Evolutionary conservation across 257 asterid genomes (phyloP).

Genomic region (Perilla frutescens): DNA sequence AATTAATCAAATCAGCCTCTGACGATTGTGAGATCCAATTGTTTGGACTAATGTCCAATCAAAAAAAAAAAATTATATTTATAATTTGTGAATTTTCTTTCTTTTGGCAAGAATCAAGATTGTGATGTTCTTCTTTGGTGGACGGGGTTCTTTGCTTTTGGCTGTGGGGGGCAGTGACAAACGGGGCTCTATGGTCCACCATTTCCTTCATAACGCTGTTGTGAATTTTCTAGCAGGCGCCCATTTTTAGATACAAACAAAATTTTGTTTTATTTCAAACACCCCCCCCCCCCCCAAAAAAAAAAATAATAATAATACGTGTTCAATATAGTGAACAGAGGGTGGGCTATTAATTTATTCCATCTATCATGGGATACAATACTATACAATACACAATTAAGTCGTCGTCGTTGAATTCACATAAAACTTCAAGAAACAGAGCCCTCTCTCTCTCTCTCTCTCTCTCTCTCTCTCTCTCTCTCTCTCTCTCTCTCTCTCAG

Average conservation of each 20-base stretch:
- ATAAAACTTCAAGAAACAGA: no score
- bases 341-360: no score
- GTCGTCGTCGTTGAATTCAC: no score
- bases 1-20: conserved; percentile 47
- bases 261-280: not conserved
- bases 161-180: not conserved
- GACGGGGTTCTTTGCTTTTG: conserved; percentile 50
- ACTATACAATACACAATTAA: no score
- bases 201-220: conserved; percentile 43
- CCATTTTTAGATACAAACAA: conserved; percentile 37
- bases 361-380: not conserved
- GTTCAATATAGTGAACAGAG: not conserved
- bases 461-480: no score
- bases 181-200: conserved; percentile 49
- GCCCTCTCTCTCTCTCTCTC: no score
- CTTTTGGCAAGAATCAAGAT: conserved; percentile 17
- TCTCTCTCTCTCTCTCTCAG: no score
- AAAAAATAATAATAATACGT: not conserved
- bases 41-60: conserved; percentile 52
- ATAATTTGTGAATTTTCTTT: not conserved
- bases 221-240: conserved; percentile 22
- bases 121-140: conserved; percentile 42
- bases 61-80: not conserved
- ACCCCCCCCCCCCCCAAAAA: not conserved
- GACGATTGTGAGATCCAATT: conserved; percentile 43